Evolutionary conservation across 2,329 filamentous ascomycete genomes (phyloP), one percentile per base, ranked within the genome.

Genomic region (Gyromitra esculenta): DNA sequence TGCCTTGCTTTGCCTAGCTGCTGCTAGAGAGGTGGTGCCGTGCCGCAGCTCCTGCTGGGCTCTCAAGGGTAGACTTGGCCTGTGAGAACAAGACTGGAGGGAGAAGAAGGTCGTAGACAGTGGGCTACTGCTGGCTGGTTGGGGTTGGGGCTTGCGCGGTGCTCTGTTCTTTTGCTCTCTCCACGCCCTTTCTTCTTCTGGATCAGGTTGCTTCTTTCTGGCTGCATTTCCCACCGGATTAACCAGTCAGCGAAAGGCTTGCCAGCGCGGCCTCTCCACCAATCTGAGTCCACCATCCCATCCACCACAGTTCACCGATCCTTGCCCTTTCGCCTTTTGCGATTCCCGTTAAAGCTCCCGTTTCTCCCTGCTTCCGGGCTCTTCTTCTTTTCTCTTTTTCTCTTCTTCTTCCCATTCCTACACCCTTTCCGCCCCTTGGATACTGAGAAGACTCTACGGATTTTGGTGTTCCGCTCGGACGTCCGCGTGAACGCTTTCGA

Each of bases 391-490:
- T 54, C 71, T 63, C 67, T 74, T 75, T 62, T 57, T 41, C 50
- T 65, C 64, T 69, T 74, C 72, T 69, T 75, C 71, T 75, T 73
- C 63, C 62, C 62, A 73, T 76, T 76, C 67, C 70, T 76, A 72
- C 73, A 72, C 76, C 73, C 56, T 67, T 71, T 76, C 76, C 76
- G 76, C 76, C 68, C 76, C 73, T 77, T 77, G 76, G 76, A 77
- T 73, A 73, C 68, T 68, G 76, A 73, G 74, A 76, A 74, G 66
- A 69, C 66, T 70, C 74, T 73, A 73, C 75, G 68, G 69, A 79
- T 79, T 79, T 79, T 79, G 78, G 78, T 77, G 75, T 76, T 75
- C 70, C 78, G 74, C 78, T 79, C 77, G 78, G 77, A 77, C 69
- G 62, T 73, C 73, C 77, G 78, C 70, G 78, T 79, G 75, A 78